phyloP scores from a whole-genome alignment of 208 protist genomes.

The Naegleria gruberi region DNA sequence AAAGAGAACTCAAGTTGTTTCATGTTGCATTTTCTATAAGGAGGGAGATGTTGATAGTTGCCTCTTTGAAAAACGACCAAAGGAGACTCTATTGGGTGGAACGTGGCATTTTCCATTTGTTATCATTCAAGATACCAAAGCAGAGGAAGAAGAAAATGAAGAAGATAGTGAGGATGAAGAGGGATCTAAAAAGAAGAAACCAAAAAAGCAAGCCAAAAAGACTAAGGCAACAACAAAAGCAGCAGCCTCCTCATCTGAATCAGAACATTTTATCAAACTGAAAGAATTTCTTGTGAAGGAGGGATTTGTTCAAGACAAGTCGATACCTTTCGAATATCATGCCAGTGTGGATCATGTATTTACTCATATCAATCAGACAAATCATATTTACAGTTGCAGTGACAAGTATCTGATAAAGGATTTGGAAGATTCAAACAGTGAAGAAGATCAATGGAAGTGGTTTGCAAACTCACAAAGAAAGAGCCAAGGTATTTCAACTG shows the following conservation, averaged over 20 bases:
- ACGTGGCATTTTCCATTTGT: neutral
- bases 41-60: neutral
- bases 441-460: neutral
- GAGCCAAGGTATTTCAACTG: neutral
- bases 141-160: slow-evolving; percentile 24
- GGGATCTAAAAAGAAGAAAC: neutral
- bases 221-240: neutral
- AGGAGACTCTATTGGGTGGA: neutral
- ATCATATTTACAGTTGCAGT: neutral
- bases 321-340: neutral
- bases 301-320: neutral
- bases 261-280: neutral
- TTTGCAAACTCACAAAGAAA: neutral
- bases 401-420: neutral
- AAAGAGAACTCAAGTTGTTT: neutral
- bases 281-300: neutral
- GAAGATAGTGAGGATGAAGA: slow-evolving; percentile 19
- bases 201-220: neutral
- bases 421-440: neutral
- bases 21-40: neutral
- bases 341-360: neutral
- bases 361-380: neutral
- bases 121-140: slow-evolving; percentile 23
- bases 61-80: neutral
- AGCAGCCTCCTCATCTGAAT: neutral